phyloP scores from a whole-genome alignment of 805 yeast species.

The Nakazawaea populi region DNA sequence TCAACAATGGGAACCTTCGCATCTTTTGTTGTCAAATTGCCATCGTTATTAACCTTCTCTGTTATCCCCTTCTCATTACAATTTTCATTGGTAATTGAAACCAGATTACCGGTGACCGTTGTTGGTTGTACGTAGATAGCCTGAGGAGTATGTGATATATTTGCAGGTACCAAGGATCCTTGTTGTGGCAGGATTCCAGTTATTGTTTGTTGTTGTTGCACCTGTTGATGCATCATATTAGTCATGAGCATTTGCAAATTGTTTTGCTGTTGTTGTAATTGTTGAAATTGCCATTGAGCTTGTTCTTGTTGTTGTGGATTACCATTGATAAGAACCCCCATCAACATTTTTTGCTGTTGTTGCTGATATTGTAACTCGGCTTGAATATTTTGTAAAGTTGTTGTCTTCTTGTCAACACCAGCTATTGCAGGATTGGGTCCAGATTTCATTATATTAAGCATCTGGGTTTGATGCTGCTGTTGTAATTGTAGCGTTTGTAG shows the following conservation, averaged over 20 bases:
- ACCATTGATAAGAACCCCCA: slow-evolving; percentile 1
- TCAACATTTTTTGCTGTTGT: slow-evolving; percentile 6
- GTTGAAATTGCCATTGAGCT: slow-evolving; percentile 9
- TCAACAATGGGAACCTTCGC: no score
- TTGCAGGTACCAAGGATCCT: not conserved
- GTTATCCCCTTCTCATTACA: not conserved
- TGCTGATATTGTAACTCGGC: slow-evolving; percentile 4
- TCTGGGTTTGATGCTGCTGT: not conserved
- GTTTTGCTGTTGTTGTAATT: slow-evolving; percentile 7
- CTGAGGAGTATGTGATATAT: not conserved
- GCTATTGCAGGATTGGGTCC: not conserved
- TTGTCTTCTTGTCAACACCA: not conserved
- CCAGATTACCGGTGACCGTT: no score
- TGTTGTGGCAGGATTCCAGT: not conserved
- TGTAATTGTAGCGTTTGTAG: not conserved
- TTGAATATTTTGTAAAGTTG: not conserved
- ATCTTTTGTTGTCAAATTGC: no score
- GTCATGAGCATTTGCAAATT: slow-evolving; percentile 2
- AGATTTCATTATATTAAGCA: not conserved
- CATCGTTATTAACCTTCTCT: not conserved
- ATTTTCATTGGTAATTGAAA: not conserved
- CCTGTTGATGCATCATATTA: slow-evolving; percentile 6
- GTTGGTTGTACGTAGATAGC: not conserved
- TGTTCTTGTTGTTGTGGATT: slow-evolving; percentile 6
- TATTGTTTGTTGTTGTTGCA: not conserved